A percentile compares a stretch with the other conserved stretches of the same genome.
Conservation (phyloP, 108 stramenopile species). For the Cyclotella baltica region DNA sequence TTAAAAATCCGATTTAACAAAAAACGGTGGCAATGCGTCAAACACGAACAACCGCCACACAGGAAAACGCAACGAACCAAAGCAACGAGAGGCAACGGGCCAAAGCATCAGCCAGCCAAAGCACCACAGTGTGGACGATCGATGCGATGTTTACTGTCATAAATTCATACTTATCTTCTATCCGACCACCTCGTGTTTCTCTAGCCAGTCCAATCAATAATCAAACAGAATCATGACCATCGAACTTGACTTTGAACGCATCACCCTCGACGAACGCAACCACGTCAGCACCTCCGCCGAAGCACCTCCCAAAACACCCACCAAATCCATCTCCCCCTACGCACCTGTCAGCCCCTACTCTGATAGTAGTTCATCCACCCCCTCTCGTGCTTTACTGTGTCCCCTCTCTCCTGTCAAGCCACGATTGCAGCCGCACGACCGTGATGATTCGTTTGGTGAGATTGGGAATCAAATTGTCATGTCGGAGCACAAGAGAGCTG, state of each 20-base stretch:
- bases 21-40: too few relatives aligned
- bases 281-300: background rate
- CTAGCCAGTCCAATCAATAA: too few relatives aligned
- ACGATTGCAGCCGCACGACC: background rate
- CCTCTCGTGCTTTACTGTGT: background rate
- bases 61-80: too few relatives aligned
- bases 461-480: constrained; percentile 26
- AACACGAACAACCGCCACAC: too few relatives aligned
- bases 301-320: background rate
- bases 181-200: too few relatives aligned
- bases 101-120: too few relatives aligned
- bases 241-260: background rate
- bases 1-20: too few relatives aligned
- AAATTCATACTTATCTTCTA: too few relatives aligned
- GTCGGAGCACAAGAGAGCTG: constrained; percentile 75
- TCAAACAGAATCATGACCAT: background rate
- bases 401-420: background rate
- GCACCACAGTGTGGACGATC: too few relatives aligned
- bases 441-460: background rate
- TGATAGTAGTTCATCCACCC: background rate
- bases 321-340: background rate
- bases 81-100: too few relatives aligned
- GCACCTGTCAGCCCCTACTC: background rate
- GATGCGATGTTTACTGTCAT: too few relatives aligned
- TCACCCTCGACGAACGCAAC: background rate